A percentile compares a stretch with the other conserved stretches of the same genome.
These are phyloP conservation scores for Aspergillus indologenus DNA, from an alignment of 495 filamentous ascomycete species.

Conservation along the genomic window DNA sequence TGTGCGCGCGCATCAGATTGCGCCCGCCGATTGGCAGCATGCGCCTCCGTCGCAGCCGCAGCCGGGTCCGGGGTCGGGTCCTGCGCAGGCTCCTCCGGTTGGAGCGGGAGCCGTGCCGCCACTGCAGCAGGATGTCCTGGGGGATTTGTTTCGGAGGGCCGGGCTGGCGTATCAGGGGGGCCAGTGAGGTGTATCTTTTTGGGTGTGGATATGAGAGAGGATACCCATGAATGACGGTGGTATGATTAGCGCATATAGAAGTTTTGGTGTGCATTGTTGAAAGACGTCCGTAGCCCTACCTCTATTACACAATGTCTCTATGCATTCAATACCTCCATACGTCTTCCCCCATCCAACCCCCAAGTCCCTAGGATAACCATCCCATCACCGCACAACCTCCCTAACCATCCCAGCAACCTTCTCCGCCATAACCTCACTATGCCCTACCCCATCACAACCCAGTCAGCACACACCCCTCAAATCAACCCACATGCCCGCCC, in stretches of 20 bases:
- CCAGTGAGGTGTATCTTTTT: constrained; percentile 7
- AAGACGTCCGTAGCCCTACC: too few relatives aligned
- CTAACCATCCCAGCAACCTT: constrained; percentile 61
- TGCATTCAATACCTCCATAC: too few relatives aligned
- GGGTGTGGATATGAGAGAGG: constrained; percentile 13
- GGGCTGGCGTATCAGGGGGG: constrained; percentile 36
- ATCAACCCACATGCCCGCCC: too few relatives aligned
- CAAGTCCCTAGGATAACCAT: background rate
- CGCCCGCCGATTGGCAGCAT: constrained; percentile 20
- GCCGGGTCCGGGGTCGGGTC: background rate
- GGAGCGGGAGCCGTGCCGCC: background rate
- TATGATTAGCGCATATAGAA: background rate
- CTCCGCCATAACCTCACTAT: constrained; percentile 62
- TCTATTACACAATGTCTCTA: too few relatives aligned
- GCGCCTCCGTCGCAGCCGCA: constrained; percentile 13
- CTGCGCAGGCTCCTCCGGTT: constrained; percentile 9
- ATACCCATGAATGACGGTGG: constrained; percentile 24
- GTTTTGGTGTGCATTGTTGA: background rate
- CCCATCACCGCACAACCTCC: constrained; percentile 39
- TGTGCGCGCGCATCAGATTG: constrained; percentile 42
- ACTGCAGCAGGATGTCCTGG: constrained; percentile 33
- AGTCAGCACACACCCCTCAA: constrained; percentile 15
- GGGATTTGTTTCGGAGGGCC: constrained; percentile 43
- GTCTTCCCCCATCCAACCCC: too few relatives aligned
- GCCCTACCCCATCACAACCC: constrained; percentile 35